Evolutionary conservation across 495 filamentous ascomycete genomes (phyloP).

Genomic region (Amniculicola lignicola): DNA sequence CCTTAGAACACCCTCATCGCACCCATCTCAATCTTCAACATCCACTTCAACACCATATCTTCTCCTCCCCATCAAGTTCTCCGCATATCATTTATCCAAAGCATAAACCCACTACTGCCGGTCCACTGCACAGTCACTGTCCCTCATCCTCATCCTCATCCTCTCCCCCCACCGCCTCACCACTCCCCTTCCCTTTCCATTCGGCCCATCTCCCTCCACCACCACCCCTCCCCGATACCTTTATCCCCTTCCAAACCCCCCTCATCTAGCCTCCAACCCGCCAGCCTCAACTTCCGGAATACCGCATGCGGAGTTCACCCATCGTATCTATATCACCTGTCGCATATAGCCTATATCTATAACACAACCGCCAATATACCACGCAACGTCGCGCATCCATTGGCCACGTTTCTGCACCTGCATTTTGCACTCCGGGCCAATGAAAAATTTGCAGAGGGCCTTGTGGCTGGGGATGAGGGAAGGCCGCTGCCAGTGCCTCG

Average conservation of each 20-base stretch:
- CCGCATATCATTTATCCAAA: slow-evolving; percentile 19
- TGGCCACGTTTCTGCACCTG: not conserved
- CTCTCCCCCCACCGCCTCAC: not conserved
- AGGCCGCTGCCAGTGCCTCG: not conserved
- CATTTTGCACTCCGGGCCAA: slow-evolving; percentile 3
- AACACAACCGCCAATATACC: too few relatives aligned
- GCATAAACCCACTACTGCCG: slow-evolving; percentile 27
- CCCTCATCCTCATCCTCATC: not conserved
- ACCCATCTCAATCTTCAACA: not conserved
- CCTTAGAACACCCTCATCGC: not conserved
- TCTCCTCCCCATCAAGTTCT: not conserved
- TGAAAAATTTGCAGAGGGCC: slow-evolving; percentile 10
- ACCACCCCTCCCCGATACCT: too few relatives aligned
- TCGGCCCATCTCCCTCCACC: too few relatives aligned
- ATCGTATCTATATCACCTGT: slow-evolving; percentile 26
- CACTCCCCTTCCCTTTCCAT: too few relatives aligned
- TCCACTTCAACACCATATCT: not conserved
- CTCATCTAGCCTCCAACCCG: too few relatives aligned
- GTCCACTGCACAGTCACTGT: not conserved
- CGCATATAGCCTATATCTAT: slow-evolving; percentile 27
- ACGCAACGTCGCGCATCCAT: too few relatives aligned
- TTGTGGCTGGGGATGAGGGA: not conserved
- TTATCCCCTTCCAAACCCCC: too few relatives aligned
- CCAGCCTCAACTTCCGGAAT: too few relatives aligned
- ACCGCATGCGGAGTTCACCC: too few relatives aligned